Conservation (phyloP, 768 basidiomycete species). For the Dioszegia crocea region DNA sequence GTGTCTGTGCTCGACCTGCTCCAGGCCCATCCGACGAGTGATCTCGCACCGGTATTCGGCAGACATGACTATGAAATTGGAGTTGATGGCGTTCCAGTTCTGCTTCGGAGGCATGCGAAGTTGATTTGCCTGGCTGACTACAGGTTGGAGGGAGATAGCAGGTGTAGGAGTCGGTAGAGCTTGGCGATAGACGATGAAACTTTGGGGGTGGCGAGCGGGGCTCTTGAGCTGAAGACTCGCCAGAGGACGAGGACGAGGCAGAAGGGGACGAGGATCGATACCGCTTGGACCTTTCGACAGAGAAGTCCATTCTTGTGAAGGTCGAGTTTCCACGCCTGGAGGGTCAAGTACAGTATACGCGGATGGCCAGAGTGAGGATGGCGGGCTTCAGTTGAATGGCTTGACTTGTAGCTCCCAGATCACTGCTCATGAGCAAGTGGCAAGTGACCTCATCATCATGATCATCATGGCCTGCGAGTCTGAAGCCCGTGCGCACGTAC, state of each 20-base stretch:
- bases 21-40: conserved; percentile 25
- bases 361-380: too few species aligned
- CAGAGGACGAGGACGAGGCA: conserved; percentile 6
- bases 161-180: conserved; percentile 53
- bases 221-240: conserved; percentile 2
- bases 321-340: too few species aligned
- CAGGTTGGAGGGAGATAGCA: conserved; percentile 71
- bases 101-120: conserved; percentile 60
- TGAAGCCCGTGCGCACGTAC: too few species aligned
- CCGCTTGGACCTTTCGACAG: not conserved
- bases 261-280: conserved; percentile 3
- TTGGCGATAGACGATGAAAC: conserved; percentile 21
- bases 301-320: not conserved
- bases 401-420: too few species aligned
- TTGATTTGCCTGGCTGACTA: conserved; percentile 55
- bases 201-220: conserved; percentile 28
- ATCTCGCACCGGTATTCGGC: conserved; percentile 79
- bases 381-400: too few species aligned
- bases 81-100: conserved; percentile 78
- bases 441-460: too few species aligned
- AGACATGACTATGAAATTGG: conserved; percentile 54
- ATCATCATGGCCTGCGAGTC: too few species aligned
- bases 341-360: too few species aligned
- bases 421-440: too few species aligned
- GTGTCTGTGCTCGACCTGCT: not conserved